Percentiles rank a stretch among this genome's conserved stretches.
Conservation (phyloP, 1,284 basidiomycete genomes). For the Sporisorium sorghi region DNA sequence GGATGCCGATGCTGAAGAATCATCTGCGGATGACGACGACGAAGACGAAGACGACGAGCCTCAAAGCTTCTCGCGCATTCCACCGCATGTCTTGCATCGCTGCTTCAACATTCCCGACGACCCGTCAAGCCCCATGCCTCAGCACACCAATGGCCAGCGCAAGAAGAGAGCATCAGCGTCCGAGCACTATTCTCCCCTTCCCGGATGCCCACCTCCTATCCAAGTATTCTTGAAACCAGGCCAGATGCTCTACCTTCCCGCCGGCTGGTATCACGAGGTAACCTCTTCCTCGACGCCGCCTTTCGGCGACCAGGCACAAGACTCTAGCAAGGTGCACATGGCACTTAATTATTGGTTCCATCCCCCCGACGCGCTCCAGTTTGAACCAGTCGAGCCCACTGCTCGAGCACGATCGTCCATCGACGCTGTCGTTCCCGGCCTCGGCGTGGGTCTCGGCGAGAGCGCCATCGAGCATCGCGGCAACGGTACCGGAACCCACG, state of each 20-base stretch:
- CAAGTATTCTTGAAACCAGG: constrained; percentile 62
- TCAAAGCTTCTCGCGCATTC: constrained; percentile 62
- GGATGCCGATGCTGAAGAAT: constrained; percentile 11
- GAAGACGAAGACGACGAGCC: constrained; percentile 54
- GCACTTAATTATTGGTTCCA: constrained; percentile 69
- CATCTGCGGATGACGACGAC: constrained; percentile 1
- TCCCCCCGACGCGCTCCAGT: constrained; percentile 59
- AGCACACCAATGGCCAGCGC: constrained; percentile 5
- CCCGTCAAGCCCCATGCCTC: constrained; percentile 14
- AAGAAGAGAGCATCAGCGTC: constrained; percentile 13
- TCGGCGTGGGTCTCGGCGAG: constrained; percentile 32
- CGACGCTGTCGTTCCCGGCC: constrained; percentile 16
- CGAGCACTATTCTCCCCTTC: constrained; percentile 19
- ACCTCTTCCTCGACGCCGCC: constrained; percentile 53
- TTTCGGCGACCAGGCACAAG: constrained; percentile 8
- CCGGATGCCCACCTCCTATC: constrained; percentile 60
- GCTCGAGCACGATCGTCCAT: constrained; percentile 20
- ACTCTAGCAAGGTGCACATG: constrained; percentile 57
- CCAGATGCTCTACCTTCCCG: constrained; percentile 68
- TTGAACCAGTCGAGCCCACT: constrained; percentile 32
- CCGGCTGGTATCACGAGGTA: constrained; percentile 68
- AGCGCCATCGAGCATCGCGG: constrained; percentile 30
- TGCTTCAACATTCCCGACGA: constrained; percentile 51
- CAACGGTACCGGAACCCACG: constrained; percentile 28
- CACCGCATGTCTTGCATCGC: constrained; percentile 54